These are phyloP conservation scores for Macrolepiota dolichaula DNA, from an alignment of 768 basidiomycete genomes.

Conservation along the genomic window DNA sequence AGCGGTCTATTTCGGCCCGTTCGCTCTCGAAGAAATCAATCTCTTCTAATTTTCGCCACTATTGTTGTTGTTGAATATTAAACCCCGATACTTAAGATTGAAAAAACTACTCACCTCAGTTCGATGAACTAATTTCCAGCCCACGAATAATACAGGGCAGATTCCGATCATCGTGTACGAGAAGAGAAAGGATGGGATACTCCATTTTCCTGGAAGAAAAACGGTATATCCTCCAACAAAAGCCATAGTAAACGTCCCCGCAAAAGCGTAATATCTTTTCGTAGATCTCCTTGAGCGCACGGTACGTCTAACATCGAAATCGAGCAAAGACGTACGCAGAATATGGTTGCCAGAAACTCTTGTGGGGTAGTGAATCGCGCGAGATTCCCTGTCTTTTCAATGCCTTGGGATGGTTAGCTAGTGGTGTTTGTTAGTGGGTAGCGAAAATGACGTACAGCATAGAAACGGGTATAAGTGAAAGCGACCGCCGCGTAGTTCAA, in stretches of 20 bases:
- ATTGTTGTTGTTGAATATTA: background rate
- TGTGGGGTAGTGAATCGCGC: conserved; percentile 41
- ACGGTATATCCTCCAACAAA: conserved; percentile 48
- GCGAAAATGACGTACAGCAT: conserved; percentile 28
- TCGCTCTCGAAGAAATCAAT: conserved; percentile 45
- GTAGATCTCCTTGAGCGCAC: background rate
- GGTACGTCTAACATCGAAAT: background rate
- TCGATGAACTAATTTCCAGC: conserved; percentile 41
- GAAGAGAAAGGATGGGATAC: conserved; percentile 44
- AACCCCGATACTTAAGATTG: background rate
- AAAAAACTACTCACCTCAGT: conserved; percentile 29
- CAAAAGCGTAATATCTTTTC: conserved; percentile 41
- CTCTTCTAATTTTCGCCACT: conserved; percentile 38
- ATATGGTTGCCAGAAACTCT: conserved; percentile 48
- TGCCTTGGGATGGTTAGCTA: conserved; percentile 25
- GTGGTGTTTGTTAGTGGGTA: background rate
- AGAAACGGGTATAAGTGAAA: conserved; percentile 46
- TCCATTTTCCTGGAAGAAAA: conserved; percentile 50
- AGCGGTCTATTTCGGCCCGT: conserved; percentile 37
- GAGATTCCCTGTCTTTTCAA: conserved; percentile 42
- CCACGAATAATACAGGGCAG: conserved; percentile 38
- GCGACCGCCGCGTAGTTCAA: conserved; percentile 46
- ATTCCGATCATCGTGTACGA: conserved; percentile 45
- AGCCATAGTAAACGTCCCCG: conserved; percentile 42
- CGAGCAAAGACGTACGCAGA: conserved; percentile 32